Percentiles rank a stretch among this genome's conserved stretches.
Conservation (phyloP, 371 early-diverging fungal genomes). For the Blakeslea trispora region DNA sequence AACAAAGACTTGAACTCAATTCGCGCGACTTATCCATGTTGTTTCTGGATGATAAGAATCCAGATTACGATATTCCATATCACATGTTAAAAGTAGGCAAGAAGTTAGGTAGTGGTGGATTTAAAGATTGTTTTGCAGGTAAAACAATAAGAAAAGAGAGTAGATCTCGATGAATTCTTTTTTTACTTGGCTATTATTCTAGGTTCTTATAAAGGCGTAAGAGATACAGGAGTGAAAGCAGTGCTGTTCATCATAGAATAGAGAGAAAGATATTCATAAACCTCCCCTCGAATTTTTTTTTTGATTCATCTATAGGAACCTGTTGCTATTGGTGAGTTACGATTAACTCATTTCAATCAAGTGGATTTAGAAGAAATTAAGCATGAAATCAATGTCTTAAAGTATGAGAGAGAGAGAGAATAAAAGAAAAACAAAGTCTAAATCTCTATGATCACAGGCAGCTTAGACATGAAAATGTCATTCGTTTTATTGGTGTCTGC, state of each 20-base stretch:
- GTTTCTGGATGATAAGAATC: slow-evolving; percentile 44
- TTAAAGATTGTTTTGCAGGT: slow-evolving; percentile 78
- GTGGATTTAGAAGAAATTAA: slow-evolving; percentile 73
- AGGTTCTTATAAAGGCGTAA: slow-evolving; percentile 57
- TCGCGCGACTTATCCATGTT: slow-evolving; percentile 57
- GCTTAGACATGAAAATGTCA: slow-evolving; percentile 77
- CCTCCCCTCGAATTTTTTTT: too few species aligned
- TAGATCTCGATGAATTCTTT: too few species aligned
- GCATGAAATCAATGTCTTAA: slow-evolving; percentile 76
- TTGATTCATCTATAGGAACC: slow-evolving; percentile 58
- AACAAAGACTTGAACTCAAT: slow-evolving; percentile 42
- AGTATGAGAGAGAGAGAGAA: slow-evolving; percentile 44
- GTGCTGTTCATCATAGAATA: too few species aligned
- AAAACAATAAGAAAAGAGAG: slow-evolving; percentile 10
- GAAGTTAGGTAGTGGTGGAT: slow-evolving; percentile 79
- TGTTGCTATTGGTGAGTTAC: slow-evolving; percentile 75
- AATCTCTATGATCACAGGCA: slow-evolving; percentile 60
- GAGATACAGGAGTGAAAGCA: too few species aligned
- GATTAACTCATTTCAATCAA: slow-evolving; percentile 65
- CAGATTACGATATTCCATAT: slow-evolving; percentile 63
- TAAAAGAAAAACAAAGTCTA: not conserved
- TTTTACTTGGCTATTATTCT: not conserved
- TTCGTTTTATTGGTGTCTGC: slow-evolving; percentile 76
- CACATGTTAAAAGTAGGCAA: slow-evolving; percentile 57
- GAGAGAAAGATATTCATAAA: too few species aligned